Evolutionary conservation across 768 basidiomycete species (phyloP).

Genomic region (Pisolithus marmoratus): DNA sequence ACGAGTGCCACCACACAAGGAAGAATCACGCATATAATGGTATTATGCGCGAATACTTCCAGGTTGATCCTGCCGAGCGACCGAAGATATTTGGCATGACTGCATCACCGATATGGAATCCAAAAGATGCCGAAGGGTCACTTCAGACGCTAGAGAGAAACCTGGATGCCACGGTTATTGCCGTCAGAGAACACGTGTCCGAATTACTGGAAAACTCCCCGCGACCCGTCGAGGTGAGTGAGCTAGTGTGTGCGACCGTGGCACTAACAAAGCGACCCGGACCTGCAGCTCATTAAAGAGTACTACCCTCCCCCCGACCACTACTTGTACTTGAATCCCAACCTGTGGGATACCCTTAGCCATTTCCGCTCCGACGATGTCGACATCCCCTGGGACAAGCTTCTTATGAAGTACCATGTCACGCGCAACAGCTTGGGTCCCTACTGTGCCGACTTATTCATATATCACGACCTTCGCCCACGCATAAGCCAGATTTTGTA

Average conservation of each 20-base stretch:
- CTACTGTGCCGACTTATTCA: slow-evolving; percentile 68
- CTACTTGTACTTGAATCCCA: slow-evolving; percentile 54
- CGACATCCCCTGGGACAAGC: slow-evolving; percentile 51
- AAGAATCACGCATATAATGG: slow-evolving; percentile 55
- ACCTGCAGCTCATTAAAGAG: slow-evolving; percentile 47
- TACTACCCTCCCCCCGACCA: slow-evolving; percentile 47
- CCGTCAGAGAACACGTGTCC: slow-evolving; percentile 62
- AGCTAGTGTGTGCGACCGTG: background rate
- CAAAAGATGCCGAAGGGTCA: slow-evolving; percentile 59
- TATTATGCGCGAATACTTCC: slow-evolving; percentile 55
- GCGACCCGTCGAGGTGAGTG: slow-evolving; percentile 57
- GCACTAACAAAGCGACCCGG: slow-evolving; percentile 1
- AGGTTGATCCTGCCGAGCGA: slow-evolving; percentile 35
- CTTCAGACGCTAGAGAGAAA: slow-evolving; percentile 62
- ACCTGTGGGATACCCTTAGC: slow-evolving; percentile 49
- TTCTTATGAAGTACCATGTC: slow-evolving; percentile 57
- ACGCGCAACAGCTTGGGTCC: slow-evolving; percentile 64
- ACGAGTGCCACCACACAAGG: slow-evolving; percentile 52
- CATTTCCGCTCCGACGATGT: slow-evolving; percentile 31
- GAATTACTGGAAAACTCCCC: slow-evolving; percentile 62
- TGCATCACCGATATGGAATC: slow-evolving; percentile 83
- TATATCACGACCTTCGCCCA: slow-evolving; percentile 54
- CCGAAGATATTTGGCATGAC: slow-evolving; percentile 94
- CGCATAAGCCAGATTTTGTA: slow-evolving; percentile 38
- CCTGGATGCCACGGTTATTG: slow-evolving; percentile 67